Base-by-base conservation (phyloP, 371 early-diverging fungal genomes). In the Dipsacomyces acuminosporus region DNA sequence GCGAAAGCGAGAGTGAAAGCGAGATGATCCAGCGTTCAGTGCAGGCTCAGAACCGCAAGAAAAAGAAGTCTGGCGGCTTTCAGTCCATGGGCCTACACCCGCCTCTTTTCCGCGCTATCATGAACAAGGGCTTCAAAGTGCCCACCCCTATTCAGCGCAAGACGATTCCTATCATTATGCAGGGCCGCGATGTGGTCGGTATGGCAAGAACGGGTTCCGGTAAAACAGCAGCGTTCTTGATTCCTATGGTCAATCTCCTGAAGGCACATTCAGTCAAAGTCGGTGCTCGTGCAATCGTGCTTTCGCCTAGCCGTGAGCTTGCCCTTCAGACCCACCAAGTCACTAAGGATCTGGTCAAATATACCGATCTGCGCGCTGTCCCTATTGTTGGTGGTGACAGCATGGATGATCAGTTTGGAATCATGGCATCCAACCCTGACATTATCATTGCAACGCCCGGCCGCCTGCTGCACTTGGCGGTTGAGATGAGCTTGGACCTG, bases 81-180 rank as follows among this genome's bases (percentile, higher is more conserved):
- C 96, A 94, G 72, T 88, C 93, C 13, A 95, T 96, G 96, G 97
- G 94, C 76, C 74, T 72, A 60, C 64, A 53, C 18, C 60, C 61
- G 18, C 30, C 56, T 48, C 40, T 66, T 8, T 90, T 87, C 76
- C 89, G 89, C 46, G 92, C 93, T 15, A 82, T 95, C 61, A 66
- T 85, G 24, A 80, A 89, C 53, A 91, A 92, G 70, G 97, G 97
- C 8, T 97, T 89, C 78, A 91, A 93, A 61, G 84, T 94, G 13
- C 99, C 99, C 20, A 99, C 99, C 18, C 99, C 99, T 0, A 97
- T 99, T 64, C 99, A 99, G 76, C 85, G 99, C 59, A 94, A 93
- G 72, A 81, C 89, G 38, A 94, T 99, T 48, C 99, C 96, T 17
- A 70, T 89, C 46, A 83, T 96, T 38, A 75, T 96, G 70, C 82